Base-by-base conservation (phyloP, 202 grass and related monocot species). In the Brachypodium distachyon region DNA sequence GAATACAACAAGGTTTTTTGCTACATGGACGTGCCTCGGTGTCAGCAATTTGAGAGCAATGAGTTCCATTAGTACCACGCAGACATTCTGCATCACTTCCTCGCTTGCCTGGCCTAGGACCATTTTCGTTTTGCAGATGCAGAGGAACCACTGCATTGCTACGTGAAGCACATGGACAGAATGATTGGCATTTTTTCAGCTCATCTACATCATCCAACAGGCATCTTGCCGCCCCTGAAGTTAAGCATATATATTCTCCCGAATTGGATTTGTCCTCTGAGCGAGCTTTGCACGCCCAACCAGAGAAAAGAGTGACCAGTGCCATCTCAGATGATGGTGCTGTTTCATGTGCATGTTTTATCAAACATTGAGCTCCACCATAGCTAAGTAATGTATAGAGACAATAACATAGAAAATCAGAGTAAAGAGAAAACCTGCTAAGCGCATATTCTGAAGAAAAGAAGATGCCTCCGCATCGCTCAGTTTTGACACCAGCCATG, bases 221-320 rank as follows among this genome's bases (percentile, higher is more conserved):
- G 70, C 84, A 89, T 41, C 61, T 79, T 12, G 39, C 51, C 58
- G 79, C 25, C 25, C 67, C 78, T 67, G 86, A 83, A 33, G 81
- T 75, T 81, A 83, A 76, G 72, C 86, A 94, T 87, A 83, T 87
- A 78, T 89, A 92, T 82, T 90, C 92, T 72, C 91, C 84, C 86
- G 74, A 82, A 67, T 66, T 82, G 63, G 83, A 87, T 58, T 78
- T 91, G 76, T 90, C 88, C 72, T 77, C 47, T 50, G 50, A 71
- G 61, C 72, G 78, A 33, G 76, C 79, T 82, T 97, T 97, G 84
- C 94, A 97, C 6, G 86, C 84, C 94, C 94, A 97, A 73, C 91
- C 91, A 90, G 86, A 94, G 21, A 97, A 83, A 86, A 97, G 88
- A 73, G 81, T 93, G 63, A 90, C 94, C 49, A 97, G 58, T 54